phyloP scores from a whole-genome alignment of 805 yeast species.

The Cyberlindnera misumaiensis region DNA sequence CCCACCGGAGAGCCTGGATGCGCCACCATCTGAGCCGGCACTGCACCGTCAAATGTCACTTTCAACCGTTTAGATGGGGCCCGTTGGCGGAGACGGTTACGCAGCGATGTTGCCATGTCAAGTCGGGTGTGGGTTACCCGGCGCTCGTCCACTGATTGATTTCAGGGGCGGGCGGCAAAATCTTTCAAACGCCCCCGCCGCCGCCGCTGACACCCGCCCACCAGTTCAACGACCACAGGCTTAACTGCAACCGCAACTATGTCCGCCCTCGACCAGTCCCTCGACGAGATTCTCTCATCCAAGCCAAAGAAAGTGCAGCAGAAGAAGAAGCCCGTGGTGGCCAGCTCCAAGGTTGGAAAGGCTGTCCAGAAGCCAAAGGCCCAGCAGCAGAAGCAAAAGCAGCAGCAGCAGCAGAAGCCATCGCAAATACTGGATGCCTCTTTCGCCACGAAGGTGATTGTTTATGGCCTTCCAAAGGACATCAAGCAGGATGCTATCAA shows the following conservation, averaged over 20 bases:
- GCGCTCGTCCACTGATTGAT: no score
- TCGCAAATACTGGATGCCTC: constrained; percentile 10
- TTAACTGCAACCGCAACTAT: constrained; percentile 47
- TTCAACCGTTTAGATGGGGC: no score
- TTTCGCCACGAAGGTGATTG: constrained; percentile 75
- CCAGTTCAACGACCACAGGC: no score
- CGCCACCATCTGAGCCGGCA: no score
- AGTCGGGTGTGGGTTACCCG: no score
- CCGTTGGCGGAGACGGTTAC: no score
- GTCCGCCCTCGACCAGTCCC: constrained; percentile 80
- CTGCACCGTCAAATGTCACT: no score
- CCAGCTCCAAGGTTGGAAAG: constrained; percentile 23
- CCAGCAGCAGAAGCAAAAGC: constrained; percentile 12
- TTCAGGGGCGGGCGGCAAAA: no score
- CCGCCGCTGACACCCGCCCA: no score
- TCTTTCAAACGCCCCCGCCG: no score
- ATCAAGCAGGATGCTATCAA: constrained; percentile 76
- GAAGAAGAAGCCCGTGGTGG: constrained; percentile 21
- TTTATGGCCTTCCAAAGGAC: constrained; percentile 81
- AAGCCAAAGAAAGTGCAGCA: constrained; percentile 34
- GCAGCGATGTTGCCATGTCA: no score
- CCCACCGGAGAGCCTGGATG: constrained; percentile 1
- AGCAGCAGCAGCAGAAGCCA: constrained; percentile 19
- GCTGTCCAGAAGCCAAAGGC: constrained; percentile 23
- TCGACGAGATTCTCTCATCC: constrained; percentile 87